These are phyloP conservation scores for Dryas integrifolia DNA, from an alignment of 331 rosid species.

Conservation along the genomic window DNA sequence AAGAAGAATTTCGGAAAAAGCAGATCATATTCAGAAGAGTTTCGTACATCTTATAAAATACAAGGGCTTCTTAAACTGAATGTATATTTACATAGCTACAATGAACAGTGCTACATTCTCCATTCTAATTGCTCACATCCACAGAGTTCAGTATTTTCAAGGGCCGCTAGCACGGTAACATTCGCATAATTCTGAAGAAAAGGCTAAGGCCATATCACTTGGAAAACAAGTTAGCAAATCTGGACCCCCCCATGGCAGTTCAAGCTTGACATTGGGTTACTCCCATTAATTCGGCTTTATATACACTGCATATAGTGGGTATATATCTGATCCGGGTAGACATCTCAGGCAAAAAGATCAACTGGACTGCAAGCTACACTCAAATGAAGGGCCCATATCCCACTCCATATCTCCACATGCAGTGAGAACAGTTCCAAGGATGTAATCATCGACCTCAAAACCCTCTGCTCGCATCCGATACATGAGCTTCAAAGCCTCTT, in stretches of 20 bases:
- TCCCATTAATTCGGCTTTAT: neutral
- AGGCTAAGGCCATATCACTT: neutral
- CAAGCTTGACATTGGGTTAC: neutral
- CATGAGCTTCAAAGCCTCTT: slow-evolving; percentile 79
- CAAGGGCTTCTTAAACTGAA: neutral
- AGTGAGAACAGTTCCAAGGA: slow-evolving; percentile 54
- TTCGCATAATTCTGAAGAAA: neutral
- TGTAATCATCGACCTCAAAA: slow-evolving; percentile 69
- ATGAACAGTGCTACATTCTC: neutral
- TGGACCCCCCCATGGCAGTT: neutral
- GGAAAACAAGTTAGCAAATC: neutral
- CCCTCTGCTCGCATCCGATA: slow-evolving; percentile 80
- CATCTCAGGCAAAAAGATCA: slow-evolving; percentile 29
- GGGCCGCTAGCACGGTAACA: neutral
- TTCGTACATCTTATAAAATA: neutral
- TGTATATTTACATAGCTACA: slow-evolving; percentile 10
- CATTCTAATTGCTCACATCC: neutral
- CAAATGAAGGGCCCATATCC: slow-evolving; percentile 40
- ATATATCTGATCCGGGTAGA: slow-evolving; percentile 15
- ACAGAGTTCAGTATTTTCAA: neutral
- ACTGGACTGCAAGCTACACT: slow-evolving; percentile 40
- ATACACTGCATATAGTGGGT: slow-evolving; percentile 20
- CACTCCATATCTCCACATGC: slow-evolving; percentile 57
- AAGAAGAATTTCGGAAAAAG: neutral
- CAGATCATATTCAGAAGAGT: neutral